These are phyloP conservation scores for Chrysoporthe deuterocubensis DNA, from an alignment of 2,329 filamentous ascomycete species.

Conservation along the genomic window DNA sequence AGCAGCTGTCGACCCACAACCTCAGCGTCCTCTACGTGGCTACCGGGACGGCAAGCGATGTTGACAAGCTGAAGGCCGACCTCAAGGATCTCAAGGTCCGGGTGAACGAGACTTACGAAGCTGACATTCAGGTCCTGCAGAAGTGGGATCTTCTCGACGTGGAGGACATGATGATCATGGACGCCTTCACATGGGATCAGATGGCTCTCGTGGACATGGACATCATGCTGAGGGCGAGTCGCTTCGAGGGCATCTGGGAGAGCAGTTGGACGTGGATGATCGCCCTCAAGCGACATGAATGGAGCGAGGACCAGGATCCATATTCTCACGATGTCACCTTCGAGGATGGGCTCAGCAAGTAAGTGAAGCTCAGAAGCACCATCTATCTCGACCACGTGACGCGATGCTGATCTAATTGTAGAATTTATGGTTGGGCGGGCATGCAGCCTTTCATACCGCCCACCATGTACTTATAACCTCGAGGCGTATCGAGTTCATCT, in stretches of 20 bases:
- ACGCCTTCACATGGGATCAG: conserved; percentile 27
- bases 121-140: conserved; percentile 20
- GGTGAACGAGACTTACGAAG: conserved; percentile 16
- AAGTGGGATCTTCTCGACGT: conserved; percentile 28
- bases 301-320: conserved; percentile 12
- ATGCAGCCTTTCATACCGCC: conserved; percentile 24
- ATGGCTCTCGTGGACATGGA: conserved; percentile 28
- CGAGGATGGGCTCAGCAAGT: conserved; percentile 24
- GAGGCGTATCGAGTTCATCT: background rate
- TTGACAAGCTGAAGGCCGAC: conserved; percentile 10
- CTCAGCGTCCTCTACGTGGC: conserved; percentile 28
- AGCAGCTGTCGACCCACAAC: conserved; percentile 19
- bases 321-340: conserved; percentile 21
- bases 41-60: conserved; percentile 27
- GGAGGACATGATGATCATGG: conserved; percentile 24
- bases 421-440: conserved; percentile 9
- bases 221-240: conserved; percentile 27
- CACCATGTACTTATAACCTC: conserved; percentile 19
- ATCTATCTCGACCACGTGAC: background rate
- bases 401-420: background rate
- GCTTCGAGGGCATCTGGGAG: conserved; percentile 29
- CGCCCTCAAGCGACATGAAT: conserved; percentile 25
- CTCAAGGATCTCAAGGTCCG: conserved; percentile 15
- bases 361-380: background rate
- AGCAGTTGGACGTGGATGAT: conserved; percentile 29